phyloP scores from a whole-genome alignment of 208 protist genomes.

The Crithidia expoeki region DNA sequence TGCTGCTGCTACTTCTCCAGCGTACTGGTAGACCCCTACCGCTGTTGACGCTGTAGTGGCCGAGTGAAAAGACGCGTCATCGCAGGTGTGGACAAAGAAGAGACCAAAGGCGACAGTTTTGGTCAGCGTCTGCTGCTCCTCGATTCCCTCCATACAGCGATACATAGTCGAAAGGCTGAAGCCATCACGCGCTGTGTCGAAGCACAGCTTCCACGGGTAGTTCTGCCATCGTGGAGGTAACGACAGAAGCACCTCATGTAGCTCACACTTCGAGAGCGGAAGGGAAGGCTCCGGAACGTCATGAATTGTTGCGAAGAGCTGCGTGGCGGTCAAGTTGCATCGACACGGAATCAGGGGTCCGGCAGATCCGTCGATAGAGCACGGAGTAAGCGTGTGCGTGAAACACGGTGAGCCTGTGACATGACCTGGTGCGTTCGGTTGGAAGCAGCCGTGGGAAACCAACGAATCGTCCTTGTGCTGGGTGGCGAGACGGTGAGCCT shows the following conservation, averaged over 20 bases:
- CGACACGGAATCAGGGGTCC: not conserved
- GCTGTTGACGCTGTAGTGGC: not conserved
- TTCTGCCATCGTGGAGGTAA: conserved; percentile 52
- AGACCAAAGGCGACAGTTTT: conserved; percentile 46
- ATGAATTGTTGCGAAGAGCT: conserved; percentile 18
- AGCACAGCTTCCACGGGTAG: conserved; percentile 61
- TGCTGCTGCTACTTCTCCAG: not conserved
- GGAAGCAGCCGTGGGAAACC: too few species aligned
- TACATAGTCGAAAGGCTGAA: conserved; percentile 64
- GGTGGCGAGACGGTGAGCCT: not conserved
- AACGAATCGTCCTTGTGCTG: not conserved
- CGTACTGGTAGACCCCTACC: not conserved
- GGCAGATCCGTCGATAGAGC: not conserved
- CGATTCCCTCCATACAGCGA: conserved; percentile 46
- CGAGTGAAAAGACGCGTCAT: not conserved
- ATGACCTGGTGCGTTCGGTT: too few species aligned
- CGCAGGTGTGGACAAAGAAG: conserved; percentile 36
- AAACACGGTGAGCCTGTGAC: too few species aligned
- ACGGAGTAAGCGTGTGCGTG: not conserved
- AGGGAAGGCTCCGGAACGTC: conserved; percentile 25
- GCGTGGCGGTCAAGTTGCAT: conserved; percentile 25
- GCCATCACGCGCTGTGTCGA: conserved; percentile 58
- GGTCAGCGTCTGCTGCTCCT: conserved; percentile 19
- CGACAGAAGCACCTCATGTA: conserved; percentile 52
- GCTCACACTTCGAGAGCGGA: conserved; percentile 52